Evolutionary conservation across 2,329 filamentous ascomycete species (phyloP).

Genomic region (Bertia moriformis): DNA sequence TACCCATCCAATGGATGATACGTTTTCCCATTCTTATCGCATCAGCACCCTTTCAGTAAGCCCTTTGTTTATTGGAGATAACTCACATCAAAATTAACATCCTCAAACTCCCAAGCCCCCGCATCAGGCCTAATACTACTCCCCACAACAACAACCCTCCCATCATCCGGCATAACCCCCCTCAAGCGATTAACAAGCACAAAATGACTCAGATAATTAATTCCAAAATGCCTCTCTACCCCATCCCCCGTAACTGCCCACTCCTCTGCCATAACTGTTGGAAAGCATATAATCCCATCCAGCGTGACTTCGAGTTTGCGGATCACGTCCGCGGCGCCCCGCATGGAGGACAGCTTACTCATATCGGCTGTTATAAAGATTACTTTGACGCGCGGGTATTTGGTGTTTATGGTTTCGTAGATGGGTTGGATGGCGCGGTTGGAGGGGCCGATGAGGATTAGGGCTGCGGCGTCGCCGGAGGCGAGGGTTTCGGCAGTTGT

Average conservation of each 20-base stretch:
- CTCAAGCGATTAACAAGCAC: constrained; percentile 6
- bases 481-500: constrained; percentile 1
- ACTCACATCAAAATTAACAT: neutral
- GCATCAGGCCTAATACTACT: neutral
- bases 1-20: constrained; percentile 12
- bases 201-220: constrained; percentile 11
- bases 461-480: neutral
- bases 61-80: neutral
- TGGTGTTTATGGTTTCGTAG: neutral
- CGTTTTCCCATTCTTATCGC: constrained; percentile 8
- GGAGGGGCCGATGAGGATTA: neutral
- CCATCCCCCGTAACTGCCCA: constrained; percentile 5
- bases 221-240: constrained; percentile 10
- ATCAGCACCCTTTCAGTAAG: constrained; percentile 6
- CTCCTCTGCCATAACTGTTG: neutral
- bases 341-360: neutral
- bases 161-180: neutral
- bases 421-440: neutral
- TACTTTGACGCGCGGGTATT: neutral
- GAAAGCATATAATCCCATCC: neutral
- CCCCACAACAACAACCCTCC: neutral
- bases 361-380: neutral
- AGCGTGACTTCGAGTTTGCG: neutral
- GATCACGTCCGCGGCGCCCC: neutral
- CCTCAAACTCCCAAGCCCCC: neutral